Evolutionary conservation across 768 basidiomycete species (phyloP).

Genomic region (Termitomyces sp.): DNA sequence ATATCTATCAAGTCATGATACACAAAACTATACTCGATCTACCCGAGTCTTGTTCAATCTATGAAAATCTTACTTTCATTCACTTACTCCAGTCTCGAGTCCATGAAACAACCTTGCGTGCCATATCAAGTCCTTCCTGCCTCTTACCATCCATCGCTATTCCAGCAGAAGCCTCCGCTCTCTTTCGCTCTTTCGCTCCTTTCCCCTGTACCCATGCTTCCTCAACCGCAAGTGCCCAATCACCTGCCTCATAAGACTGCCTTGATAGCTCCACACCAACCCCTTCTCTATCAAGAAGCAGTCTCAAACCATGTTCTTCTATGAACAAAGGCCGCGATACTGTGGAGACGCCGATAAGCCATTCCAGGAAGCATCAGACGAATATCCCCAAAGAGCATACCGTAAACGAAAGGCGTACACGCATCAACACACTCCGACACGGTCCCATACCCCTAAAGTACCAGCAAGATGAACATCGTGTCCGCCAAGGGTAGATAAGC

Average conservation of each 20-base stretch:
- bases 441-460: slow-evolving; percentile 67
- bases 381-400: slow-evolving; percentile 29
- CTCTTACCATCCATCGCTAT: slow-evolving; percentile 33
- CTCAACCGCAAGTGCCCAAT: slow-evolving; percentile 57
- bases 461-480: not conserved
- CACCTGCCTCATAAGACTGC: slow-evolving; percentile 61
- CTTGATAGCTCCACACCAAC: slow-evolving; percentile 66
- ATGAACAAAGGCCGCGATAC: slow-evolving; percentile 77
- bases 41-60: not conserved
- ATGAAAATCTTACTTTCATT: not conserved
- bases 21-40: not conserved
- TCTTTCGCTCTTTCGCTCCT: slow-evolving; percentile 40
- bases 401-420: slow-evolving; percentile 74
- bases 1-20: not conserved
- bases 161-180: slow-evolving; percentile 30
- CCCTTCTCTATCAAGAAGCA: slow-evolving; percentile 57
- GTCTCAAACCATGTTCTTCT: slow-evolving; percentile 71
- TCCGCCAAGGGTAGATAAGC: not conserved
- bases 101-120: slow-evolving; percentile 45
- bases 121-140: slow-evolving; percentile 40
- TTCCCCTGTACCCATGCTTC: slow-evolving; percentile 52
- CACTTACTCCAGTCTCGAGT: slow-evolving; percentile 26
- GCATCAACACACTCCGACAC: slow-evolving; percentile 76
- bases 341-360: slow-evolving; percentile 16
- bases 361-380: not conserved